Conservation (phyloP, 306 rosid species). For the Medicago ruthenica region DNA sequence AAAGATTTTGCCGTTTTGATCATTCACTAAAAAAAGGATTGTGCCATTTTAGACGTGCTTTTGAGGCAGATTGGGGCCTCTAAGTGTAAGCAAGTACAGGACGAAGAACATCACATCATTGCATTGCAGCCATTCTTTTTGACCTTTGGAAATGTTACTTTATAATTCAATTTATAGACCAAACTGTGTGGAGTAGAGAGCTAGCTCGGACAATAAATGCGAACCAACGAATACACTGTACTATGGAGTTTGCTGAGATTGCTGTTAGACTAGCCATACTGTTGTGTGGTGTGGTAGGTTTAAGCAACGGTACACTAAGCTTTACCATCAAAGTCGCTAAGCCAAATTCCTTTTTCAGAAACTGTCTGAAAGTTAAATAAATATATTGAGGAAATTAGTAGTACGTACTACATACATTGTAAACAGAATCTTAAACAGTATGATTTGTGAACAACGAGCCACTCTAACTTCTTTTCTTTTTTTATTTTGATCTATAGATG, state of each 20-base stretch:
- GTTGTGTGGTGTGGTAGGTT: not conserved
- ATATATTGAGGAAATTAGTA: not conserved
- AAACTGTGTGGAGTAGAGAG: not conserved
- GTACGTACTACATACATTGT: not conserved
- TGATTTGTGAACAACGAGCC: not conserved
- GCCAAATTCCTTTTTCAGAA: constrained; percentile 40
- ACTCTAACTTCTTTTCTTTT: too few species aligned
- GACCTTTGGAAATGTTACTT: not conserved
- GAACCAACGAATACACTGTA: not conserved
- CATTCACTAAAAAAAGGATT: not conserved
- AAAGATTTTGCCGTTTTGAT: not conserved
- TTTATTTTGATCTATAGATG: too few species aligned
- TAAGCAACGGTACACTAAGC: not conserved
- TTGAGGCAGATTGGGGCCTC: constrained; percentile 1
- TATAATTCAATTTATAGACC: not conserved
- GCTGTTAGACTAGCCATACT: not conserved
- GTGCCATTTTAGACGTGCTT: not conserved
- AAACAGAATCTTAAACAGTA: not conserved
- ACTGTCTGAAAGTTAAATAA: not conserved
- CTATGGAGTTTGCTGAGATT: not conserved
- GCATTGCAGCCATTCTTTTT: constrained; percentile 16
- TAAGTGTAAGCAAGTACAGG: not conserved
- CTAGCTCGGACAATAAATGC: not conserved
- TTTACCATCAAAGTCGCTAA: constrained; percentile 41
- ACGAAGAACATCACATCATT: constrained; percentile 1